Evolutionary conservation across 1,284 basidiomycete genomes (phyloP).

Genomic region (Ceratobasidium sp.): DNA sequence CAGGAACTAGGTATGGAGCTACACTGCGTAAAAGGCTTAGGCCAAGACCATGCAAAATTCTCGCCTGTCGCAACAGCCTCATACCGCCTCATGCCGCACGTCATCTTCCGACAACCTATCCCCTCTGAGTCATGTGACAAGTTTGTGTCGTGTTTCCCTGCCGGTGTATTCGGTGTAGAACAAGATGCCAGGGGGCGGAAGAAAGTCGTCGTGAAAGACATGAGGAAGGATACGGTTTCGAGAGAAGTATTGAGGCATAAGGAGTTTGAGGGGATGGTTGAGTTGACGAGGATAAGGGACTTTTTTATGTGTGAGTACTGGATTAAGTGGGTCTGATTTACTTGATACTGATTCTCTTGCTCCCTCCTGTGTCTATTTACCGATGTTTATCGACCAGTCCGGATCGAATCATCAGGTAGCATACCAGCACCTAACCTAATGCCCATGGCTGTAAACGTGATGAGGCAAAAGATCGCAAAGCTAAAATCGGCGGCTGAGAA

Average conservation of each 20-base stretch:
- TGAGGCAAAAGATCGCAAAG: constrained; percentile 77
- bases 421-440: constrained; percentile 86
- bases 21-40: constrained; percentile 93
- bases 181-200: constrained; percentile 65
- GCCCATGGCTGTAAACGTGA: constrained; percentile 79
- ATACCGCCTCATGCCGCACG: constrained; percentile 89
- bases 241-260: constrained; percentile 91
- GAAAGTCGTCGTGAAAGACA: constrained; percentile 61
- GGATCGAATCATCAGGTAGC: constrained; percentile 86
- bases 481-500: constrained; percentile 64
- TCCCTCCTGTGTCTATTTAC: constrained; percentile 1
- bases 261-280: constrained; percentile 86
- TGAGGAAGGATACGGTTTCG: constrained; percentile 87
- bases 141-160: constrained; percentile 87
- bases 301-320: constrained; percentile 83
- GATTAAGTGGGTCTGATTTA: background rate
- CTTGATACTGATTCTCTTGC: background rate
- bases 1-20: constrained; percentile 83
- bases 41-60: constrained; percentile 96
- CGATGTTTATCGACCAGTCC: constrained; percentile 56
- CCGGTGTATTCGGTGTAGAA: constrained; percentile 80
- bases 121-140: constrained; percentile 66
- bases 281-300: constrained; percentile 86
- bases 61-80: constrained; percentile 96
- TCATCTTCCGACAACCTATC: constrained; percentile 77